A percentile compares a stretch with the other conserved stretches of the same genome.
phyloP scores from a whole-genome alignment of 116 monocot genomes.

The Posidonia oceanica region DNA sequence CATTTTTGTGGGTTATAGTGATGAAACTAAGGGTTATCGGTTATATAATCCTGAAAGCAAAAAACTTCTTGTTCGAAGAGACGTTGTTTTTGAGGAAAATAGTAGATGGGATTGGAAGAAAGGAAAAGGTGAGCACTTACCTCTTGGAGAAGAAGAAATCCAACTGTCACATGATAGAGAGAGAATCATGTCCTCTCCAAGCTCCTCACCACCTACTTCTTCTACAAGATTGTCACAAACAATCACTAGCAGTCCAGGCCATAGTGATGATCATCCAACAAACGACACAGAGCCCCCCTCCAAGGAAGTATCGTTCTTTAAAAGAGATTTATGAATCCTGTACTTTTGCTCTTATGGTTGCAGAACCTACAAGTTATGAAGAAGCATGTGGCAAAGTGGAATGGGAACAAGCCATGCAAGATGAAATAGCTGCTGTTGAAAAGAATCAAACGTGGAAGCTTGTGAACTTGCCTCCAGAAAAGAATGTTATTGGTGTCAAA shows the following conservation, averaged over 20 bases:
- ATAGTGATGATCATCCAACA: too few species aligned
- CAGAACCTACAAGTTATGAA: conserved; percentile 8
- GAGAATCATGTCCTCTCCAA: too few species aligned
- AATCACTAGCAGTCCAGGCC: too few species aligned
- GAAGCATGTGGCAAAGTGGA: conserved; percentile 3
- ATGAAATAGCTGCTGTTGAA: conserved; percentile 4
- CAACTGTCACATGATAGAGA: too few species aligned
- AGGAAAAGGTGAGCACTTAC: too few species aligned
- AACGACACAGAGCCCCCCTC: background rate
- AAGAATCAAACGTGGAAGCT: conserved; percentile 3
- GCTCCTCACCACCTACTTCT: too few species aligned
- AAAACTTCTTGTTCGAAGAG: conserved; percentile 5
- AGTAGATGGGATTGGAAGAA: too few species aligned
- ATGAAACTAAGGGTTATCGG: conserved; percentile 1
- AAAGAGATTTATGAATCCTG: conserved; percentile 8
- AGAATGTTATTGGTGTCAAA: conserved; percentile 12
- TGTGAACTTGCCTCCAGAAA: background rate
- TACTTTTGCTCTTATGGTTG: conserved; percentile 7
- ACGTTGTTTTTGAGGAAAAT: conserved; percentile 14
- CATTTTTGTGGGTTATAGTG: conserved; percentile 7
- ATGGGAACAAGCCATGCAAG: background rate
- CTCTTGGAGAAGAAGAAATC: too few species aligned
- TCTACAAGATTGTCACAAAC: too few species aligned
- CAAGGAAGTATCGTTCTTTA: conserved; percentile 3
- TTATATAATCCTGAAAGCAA: conserved; percentile 12